Evolutionary conservation across 768 basidiomycete species (phyloP), one percentile per base, ranked within the genome.

Genomic region (Russula sp.): DNA sequence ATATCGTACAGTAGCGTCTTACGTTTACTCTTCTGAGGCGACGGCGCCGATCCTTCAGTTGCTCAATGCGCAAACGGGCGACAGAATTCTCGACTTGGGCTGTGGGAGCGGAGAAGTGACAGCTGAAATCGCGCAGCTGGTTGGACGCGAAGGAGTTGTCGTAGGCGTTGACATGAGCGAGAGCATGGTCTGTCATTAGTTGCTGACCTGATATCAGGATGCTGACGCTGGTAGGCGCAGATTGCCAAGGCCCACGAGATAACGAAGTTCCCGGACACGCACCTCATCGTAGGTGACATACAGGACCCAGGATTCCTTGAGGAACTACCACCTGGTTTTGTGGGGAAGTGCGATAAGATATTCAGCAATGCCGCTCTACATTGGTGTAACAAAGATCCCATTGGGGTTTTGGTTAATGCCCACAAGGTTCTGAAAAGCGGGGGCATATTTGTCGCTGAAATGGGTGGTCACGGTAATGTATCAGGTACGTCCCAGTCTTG

Each of bases 71-170:
- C 66, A 80, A 65, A 79, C 82, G 0, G 90, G 90, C 1, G 87
- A 92, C 67, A 77, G 77, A 54, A 85, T 93, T 50, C 75, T 88
- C 62, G 90, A 91, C 68, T 73, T 91, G 49, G 91, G 92, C 2
- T 94, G 91, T 70, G 91, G 93, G 18, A 91, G 85, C 50, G 92
- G 91, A 0, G 87, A 94, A 66, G 75, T 94, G 14, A 90, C 88
- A 0, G 66, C 80, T 53, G 74, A 80, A 59, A 77, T 95, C 35
- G 77, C 81, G 52, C 71, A 78, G 13, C 68, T 78, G 16, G 88
- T 94, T 6, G 49, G 78, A 75, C 7, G 56, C 0, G 51, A 58
- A 3, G 87, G 90, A 0, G 49, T 78, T 18, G 82, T 90, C 3
- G 78, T 88, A 11, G 92, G 89, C 0, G 76, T 86, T 11, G 93